Evolutionary conservation across 129 eudicot species (phyloP).

Genomic region (Heracleum sosnowskyi): DNA sequence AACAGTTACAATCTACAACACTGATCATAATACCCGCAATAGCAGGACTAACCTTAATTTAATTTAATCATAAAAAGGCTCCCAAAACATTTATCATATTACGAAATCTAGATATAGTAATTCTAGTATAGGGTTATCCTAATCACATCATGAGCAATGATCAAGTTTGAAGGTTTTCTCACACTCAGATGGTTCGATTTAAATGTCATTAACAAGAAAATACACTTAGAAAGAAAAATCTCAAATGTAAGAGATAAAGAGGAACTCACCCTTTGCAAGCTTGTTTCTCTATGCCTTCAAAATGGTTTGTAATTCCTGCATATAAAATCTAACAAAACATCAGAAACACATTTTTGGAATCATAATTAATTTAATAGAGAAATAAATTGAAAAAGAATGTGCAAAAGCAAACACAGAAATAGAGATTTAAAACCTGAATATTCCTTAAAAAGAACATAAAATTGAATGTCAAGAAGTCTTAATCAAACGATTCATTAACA

Average conservation of each 20-base stretch:
- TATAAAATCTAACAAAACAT: not conserved
- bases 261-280: not conserved
- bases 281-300: not conserved
- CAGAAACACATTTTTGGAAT: not conserved
- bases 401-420: not conserved
- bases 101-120: not conserved
- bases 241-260: not conserved
- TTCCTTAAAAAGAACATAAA: no score
- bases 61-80: no score
- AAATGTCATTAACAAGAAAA: not conserved
- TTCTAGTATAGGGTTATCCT: not conserved
- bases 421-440: not conserved
- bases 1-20: no score
- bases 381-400: not conserved
- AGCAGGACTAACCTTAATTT: not conserved
- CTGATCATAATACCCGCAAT: no score
- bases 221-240: not conserved
- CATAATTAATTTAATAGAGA: not conserved
- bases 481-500: not conserved
- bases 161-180: not conserved
- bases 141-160: not conserved
- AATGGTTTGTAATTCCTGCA: not conserved
- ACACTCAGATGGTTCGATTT: no score
- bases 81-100: no score
- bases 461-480: not conserved